Base-by-base conservation (phyloP, 805 yeast genomes). In the Torulaspora microellipsoides region DNA sequence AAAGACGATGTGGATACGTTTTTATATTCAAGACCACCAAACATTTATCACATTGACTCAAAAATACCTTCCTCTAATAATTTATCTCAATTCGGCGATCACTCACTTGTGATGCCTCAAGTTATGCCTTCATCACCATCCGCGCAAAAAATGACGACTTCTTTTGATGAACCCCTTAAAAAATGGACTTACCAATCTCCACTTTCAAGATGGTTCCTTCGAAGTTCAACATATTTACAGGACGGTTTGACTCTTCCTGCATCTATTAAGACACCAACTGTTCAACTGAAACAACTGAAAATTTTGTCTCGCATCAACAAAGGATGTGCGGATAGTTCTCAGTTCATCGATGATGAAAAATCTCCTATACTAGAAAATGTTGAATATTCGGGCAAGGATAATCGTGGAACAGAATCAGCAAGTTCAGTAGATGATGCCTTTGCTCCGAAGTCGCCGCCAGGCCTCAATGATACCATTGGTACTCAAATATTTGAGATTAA, bases 131-230 rank as follows among this genome's bases (percentile, higher is more conserved):
- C 34, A 8, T 15, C 43, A 28, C 31, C 48, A 14, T 17, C 36
- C 8, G 29, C 40, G 23, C 27, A 5, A 36, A 25, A 25, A 29
- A 34, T 9, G 14, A 29, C 17, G 5, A 15, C 14, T n/a, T 15
- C 17, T 11, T 14, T 20, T 31, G 31, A 31, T 20, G 36, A 30
- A 23, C 27, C 29, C 12, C 15, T 28, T 9, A 36, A 43, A 4
- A 51, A 51, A 38, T 63, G 67, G 67, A 52, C 45, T 27, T 64
- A 62, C 43, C 55, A 54, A n/a, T 64, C 68, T 1, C 68, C 68
- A 4, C 43, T 64, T 10, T 60, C 66, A 8, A 53, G 56, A 40
- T 62, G 67, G 67, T 62, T 64, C 43, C 42, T 61, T 15, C 51
- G 62, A 31, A 55, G 56, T 15, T 59, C 66, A 1, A 51, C 60